Evolutionary conservation across 164 flowering plant species (phyloP).

Genomic region (Brasenia schreberi): DNA sequence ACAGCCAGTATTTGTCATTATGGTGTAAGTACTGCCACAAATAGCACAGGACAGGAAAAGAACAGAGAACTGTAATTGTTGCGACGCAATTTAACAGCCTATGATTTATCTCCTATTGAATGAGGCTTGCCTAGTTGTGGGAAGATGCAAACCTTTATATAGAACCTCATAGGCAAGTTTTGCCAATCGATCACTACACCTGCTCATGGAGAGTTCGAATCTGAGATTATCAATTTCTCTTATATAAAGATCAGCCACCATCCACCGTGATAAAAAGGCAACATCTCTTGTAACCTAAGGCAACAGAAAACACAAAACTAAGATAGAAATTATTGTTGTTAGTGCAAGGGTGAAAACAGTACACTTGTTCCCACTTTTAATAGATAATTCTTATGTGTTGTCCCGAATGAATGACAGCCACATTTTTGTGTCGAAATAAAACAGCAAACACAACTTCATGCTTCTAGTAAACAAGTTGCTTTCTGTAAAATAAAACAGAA

Average conservation of each 20-base stretch:
- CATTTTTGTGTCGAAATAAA: background rate
- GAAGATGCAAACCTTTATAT: conserved; percentile 38
- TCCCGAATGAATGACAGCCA: too few relatives aligned
- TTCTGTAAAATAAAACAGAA: background rate
- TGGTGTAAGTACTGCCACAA: too few relatives aligned
- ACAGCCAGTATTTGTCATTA: too few relatives aligned
- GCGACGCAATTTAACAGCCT: too few relatives aligned
- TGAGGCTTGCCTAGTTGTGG: too few relatives aligned
- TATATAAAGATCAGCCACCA: conserved; percentile 84
- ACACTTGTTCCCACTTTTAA: too few relatives aligned
- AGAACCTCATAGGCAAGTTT: conserved; percentile 59
- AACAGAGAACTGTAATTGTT: too few relatives aligned
- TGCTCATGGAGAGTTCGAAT: conserved; percentile 87
- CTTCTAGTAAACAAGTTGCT: background rate
- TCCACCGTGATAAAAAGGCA: conserved; percentile 87
- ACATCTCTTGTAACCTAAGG: conserved; percentile 83
- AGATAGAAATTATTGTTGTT: background rate
- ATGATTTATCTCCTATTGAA: too few relatives aligned
- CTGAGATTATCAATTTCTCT: conserved; percentile 81
- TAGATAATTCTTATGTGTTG: too few relatives aligned
- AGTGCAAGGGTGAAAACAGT: background rate
- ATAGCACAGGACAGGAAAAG: too few relatives aligned
- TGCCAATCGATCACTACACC: conserved; percentile 46
- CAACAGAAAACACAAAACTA: conserved; percentile 6
- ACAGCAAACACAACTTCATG: background rate